Conservation (phyloP, 164 flowering plant species). For the Macadamia integrifolia region DNA sequence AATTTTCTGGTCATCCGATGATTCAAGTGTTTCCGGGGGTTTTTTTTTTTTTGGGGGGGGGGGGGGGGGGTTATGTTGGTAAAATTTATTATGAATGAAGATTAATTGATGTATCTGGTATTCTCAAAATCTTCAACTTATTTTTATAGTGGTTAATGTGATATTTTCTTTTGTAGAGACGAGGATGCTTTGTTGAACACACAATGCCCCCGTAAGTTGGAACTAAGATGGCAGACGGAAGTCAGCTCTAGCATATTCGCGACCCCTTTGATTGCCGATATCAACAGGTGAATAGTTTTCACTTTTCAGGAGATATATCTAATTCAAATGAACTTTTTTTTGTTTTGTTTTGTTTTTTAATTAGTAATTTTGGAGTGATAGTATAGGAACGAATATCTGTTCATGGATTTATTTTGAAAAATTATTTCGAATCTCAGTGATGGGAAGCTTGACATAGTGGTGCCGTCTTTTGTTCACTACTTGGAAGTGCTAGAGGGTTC, state of each 20-base stretch:
- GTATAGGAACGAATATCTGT: background rate
- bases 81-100: too few relatives aligned
- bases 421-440: slow-evolving; percentile 45
- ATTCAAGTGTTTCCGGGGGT: background rate
- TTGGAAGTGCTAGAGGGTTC: slow-evolving; percentile 98
- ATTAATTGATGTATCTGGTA: background rate
- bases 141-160: background rate
- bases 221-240: slow-evolving; percentile 96
- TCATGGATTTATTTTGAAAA: background rate
- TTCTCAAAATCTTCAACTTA: background rate
- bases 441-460: slow-evolving; percentile 94
- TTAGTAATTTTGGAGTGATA: background rate
- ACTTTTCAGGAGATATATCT: background rate
- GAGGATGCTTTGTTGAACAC: slow-evolving; percentile 84
- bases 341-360: background rate
- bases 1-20: background rate
- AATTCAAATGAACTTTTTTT: too few relatives aligned
- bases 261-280: slow-evolving; percentile 89
- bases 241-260: slow-evolving; percentile 97
- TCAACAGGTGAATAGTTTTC: slow-evolving; percentile 55
- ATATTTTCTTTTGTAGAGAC: slow-evolving; percentile 41
- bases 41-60: background rate
- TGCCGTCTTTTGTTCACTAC: slow-evolving; percentile 97
- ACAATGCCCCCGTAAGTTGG: slow-evolving; percentile 84
- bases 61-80: too few relatives aligned